Base-by-base conservation (phyloP, 2,329 filamentous ascomycete species). In the Stachybotrys echinatus region DNA sequence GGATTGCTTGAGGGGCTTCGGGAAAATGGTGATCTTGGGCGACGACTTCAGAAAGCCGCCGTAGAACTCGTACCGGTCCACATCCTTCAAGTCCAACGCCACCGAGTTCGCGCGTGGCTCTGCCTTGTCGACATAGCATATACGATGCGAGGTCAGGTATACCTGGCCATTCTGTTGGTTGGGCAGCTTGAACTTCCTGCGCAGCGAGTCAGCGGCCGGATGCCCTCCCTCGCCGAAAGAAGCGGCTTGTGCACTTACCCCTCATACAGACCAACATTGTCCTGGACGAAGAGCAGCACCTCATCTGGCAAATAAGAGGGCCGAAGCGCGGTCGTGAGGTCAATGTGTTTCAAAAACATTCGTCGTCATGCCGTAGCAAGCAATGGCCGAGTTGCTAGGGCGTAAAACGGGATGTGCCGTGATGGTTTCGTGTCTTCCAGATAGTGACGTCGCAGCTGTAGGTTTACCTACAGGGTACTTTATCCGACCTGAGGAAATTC, bases 301-400 rank as follows among this genome's bases (percentile, higher is more conserved):
- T 99, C 94, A 77, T 96, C 94, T 64, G 90, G 88, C 58, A 95
- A 81, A 67, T 96, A 87, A 54, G 87, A 88, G 62, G 94, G 94
- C 77, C 94, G 88, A 66, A 96, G 82, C 66, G 94, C 94, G 74
- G 92, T 96, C 51, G 94, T 99, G 64, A 99, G 83, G 73, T 99
- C 92, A 69, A 97, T 81, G 62, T 88, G 84, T 79, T 95, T 92
- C 79, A 96, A 80, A 82, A 95, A 96, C 92, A 97, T 97, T 79
- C 88, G 89, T 79, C 88, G 89, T 87, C 75, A 81, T 76, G 67
- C 72, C 74, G 52, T 34, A 51, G 52, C 50, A 54, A n/a, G n/a
- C n/a, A n/a, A n/a, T n/a, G n/a, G n/a, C 48, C 19, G 31, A 45
- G n/a, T n/a, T n/a, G n/a, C n/a, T n/a, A n/a, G n/a, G n/a, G n/a